These are phyloP conservation scores for Rhodomyrtus psidioides DNA, from an alignment of 441 rosid genomes.

Conservation along the genomic window DNA sequence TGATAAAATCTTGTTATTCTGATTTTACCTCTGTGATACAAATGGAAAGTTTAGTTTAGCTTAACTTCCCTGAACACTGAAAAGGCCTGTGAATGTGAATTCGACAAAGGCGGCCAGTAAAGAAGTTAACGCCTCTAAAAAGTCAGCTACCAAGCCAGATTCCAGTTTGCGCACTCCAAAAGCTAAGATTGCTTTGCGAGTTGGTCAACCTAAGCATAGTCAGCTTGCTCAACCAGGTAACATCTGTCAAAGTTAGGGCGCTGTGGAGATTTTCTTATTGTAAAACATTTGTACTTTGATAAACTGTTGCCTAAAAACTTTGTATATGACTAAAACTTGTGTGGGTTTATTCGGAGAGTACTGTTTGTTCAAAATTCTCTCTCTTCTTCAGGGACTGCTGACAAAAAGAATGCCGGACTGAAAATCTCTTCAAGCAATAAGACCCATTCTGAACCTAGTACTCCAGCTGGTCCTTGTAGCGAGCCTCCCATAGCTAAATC, in stretches of 20 bases:
- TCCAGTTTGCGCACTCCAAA: slow-evolving; percentile 17
- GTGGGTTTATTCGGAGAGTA: background rate
- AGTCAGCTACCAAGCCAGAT: slow-evolving; percentile 30
- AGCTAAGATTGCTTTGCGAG: slow-evolving; percentile 20
- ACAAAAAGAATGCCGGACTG: slow-evolving; percentile 34
- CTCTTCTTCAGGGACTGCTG: slow-evolving; percentile 25
- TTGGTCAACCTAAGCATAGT: slow-evolving; percentile 25
- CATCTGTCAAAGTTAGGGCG: background rate
- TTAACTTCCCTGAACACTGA: slow-evolving; percentile 62
- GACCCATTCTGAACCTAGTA: slow-evolving; percentile 21
- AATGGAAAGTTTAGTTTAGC: slow-evolving; percentile 41
- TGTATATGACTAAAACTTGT: background rate
- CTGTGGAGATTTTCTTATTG: background rate
- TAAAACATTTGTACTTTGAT: background rate
- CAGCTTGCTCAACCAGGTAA: slow-evolving; percentile 48
- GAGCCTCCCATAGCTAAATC: slow-evolving; percentile 33
- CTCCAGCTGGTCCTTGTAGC: slow-evolving; percentile 30
- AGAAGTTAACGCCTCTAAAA: slow-evolving; percentile 39
- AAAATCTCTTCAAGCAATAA: slow-evolving; percentile 23
- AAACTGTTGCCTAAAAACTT: background rate
- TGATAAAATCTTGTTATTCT: background rate
- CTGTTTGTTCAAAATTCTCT: background rate
- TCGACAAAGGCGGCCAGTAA: slow-evolving; percentile 27
- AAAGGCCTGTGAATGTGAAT: slow-evolving; percentile 43
- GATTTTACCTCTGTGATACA: background rate